Base-by-base conservation (phyloP, 1,284 basidiomycete species). In the Cryptococcus floricola region DNA sequence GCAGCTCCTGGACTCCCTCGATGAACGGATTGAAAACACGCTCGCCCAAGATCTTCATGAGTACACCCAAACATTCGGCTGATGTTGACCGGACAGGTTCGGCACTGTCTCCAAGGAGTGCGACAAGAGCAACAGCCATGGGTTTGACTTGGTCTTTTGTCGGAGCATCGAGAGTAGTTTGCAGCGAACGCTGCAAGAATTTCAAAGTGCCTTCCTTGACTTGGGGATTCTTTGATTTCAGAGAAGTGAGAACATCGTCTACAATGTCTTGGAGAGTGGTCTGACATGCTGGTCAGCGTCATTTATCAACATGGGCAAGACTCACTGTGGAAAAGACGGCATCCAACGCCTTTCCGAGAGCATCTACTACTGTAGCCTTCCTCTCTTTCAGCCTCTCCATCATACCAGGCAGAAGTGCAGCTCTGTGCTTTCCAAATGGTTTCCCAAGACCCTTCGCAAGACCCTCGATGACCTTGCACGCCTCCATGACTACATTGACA, bases 11-110 rank as follows among this genome's bases (percentile, higher is more conserved):
- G 52, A 98, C 80, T 27, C 83, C 80, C 60, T 98, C 95, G 79
- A 98, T 84, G 38, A 90, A 82, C 0, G 89, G 88, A 71, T 89
- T 92, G 61, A 99, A 83, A 12, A 89, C 87, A 28, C 96, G 82
- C 74, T 98, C 95, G 25, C 96, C 96, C 13, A 98, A 85, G 81
- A 98, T 93, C 81, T 92, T 97, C 90, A 96, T 95, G 63, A 98
- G 79, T 0, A 87, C 89, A 9, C 95, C 96, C 34, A 98, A 80
- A 65, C 87, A 90, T 39, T 84, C 82, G 0, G 93, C 93, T 16
- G 93, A 91, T 56, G 94, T 89, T 58, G 88, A 88, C 49, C 96
- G 85, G 23, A 96, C 92, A 31, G 91, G 90, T 70, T 92, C 94
- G 56, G 86, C 87, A 9, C 89, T 85, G 73, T 99, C 96, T 73